Base-by-base conservation (phyloP, 176 grass and related monocot species). In the Oryza australiensis region DNA sequence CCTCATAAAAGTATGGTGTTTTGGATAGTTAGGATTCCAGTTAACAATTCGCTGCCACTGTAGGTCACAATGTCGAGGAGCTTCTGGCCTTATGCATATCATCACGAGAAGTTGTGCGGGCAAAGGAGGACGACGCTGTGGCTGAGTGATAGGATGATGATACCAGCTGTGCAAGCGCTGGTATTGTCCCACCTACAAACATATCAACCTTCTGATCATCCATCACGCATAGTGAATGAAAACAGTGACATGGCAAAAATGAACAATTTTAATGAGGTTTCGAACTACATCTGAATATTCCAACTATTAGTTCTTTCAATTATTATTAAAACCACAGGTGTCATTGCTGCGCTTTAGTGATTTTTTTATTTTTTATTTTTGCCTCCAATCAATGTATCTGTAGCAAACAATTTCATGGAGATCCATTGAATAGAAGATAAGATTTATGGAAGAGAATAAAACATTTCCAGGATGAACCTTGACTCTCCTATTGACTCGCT, bases 61-160 rank as follows among this genome's bases (percentile, higher is more conserved):
- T 51, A 64, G 76, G 12, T 82, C 30, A 89, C 62, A 89, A 78
- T 0, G 78, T 73, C 1, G 88, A 89, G 73, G 88, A 89, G 46
- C 73, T 77, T 82, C 73, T 86, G 74, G 42, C 72, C 79, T 90
- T 86, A 64, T 77, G 78, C 35, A 86, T 73, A 13, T 86, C 79
- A 1, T 90, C 88, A 22, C 35, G 83, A 67, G 83, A 78, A 68
- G 66, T 48, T 57, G 83, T 62, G 57, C 46, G 66, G 15, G 62
- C 22, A 48, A 82, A 89, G 13, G 73, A 68, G 33, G 67, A 59
- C 0, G 83, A 89, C 60, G 88, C 82, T 78, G 67, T 84, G 28
- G 87, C 90, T 3, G 90, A 84, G 29, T 94, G 92, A 80, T 82
- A 89, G 40, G 92, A 97, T 30, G 95, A 97, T 3, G 90, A 87